Evolutionary conservation across 805 yeast genomes (phyloP), one percentile per base, ranked within the genome.

Genomic region (Candida pini): DNA sequence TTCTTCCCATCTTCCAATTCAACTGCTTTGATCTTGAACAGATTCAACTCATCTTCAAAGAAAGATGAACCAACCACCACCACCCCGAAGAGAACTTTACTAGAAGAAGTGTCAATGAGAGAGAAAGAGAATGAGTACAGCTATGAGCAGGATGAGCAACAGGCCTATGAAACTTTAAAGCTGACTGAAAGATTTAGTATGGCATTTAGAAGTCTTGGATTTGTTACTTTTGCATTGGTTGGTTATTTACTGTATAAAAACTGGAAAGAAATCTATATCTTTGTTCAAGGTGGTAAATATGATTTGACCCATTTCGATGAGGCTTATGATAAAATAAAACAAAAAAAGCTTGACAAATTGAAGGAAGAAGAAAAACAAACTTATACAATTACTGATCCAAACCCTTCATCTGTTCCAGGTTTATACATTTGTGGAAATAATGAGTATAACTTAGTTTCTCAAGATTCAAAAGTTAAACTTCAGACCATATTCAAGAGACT

Each of bases 371-470:
- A 48, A 5, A 33, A 35, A 12, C 44, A 41, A 21, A 45, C 49
- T 10, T 49, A 41, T 22, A 48, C 35, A 2, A 42, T 62, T 1
- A 51, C 68, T 2, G 60, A 63, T 34, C 53, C 59, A 12, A 62
- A 64, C 26, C 59, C 56, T 26, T 59, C 70, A 5, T 41, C 55
- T 1, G 64, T 63, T 3, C 80, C 81, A 0, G 84, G 87, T 7
- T 59, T 81, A 7, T 80, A 78, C 45, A 49, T 72, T 12, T 78
- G 85, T 71, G 90, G 89, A 32, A 69, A 66, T 41, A 76, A 78
- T 48, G 35, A 56, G 19, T 46, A 60, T 28, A 54, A 56, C 9
- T 51, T 71, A 19, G 63, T 67, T 13, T 35, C 47, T 8, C 30
- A 30, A 2, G 52, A 53, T 18, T 15, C 40, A 4, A 45, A 46